Conservation (phyloP, 2,329 filamentous ascomycete genomes). For the Tolypocladium sp. region DNA sequence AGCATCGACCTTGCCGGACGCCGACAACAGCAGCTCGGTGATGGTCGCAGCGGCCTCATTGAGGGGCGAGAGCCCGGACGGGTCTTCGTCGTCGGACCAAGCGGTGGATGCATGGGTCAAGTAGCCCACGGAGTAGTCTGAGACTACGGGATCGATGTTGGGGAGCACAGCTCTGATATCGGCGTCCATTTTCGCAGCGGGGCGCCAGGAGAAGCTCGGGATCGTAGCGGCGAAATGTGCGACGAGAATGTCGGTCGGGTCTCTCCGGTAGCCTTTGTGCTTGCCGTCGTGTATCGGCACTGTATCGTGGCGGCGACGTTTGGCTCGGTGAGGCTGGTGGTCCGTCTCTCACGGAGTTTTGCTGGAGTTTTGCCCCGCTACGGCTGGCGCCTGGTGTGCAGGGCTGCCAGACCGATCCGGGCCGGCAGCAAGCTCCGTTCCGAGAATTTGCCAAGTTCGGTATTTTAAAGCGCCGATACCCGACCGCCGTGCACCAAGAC, state of each 20-base stretch:
- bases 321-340: neutral
- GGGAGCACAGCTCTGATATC: slow-evolving; percentile 80
- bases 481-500: neutral
- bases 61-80: slow-evolving; percentile 63
- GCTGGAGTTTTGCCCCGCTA: neutral
- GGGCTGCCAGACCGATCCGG: neutral
- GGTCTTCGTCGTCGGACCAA: slow-evolving; percentile 66
- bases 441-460: neutral
- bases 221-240: neutral
- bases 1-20: slow-evolving; percentile 71
- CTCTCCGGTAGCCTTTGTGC: neutral
- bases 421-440: neutral
- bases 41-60: slow-evolving; percentile 76
- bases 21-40: slow-evolving; percentile 83
- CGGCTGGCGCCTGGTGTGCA: neutral
- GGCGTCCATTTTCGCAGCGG: slow-evolving; percentile 58
- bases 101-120: slow-evolving; percentile 84
- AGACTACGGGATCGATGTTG: slow-evolving; percentile 78
- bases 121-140: slow-evolving; percentile 90
- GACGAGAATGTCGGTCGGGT: neutral
- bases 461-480: neutral
- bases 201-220: neutral
- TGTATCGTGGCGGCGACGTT: neutral
- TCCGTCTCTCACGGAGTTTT: neutral
- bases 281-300: neutral